Conservation (phyloP, 306 rosid species). For the Prunus davidiana region DNA sequence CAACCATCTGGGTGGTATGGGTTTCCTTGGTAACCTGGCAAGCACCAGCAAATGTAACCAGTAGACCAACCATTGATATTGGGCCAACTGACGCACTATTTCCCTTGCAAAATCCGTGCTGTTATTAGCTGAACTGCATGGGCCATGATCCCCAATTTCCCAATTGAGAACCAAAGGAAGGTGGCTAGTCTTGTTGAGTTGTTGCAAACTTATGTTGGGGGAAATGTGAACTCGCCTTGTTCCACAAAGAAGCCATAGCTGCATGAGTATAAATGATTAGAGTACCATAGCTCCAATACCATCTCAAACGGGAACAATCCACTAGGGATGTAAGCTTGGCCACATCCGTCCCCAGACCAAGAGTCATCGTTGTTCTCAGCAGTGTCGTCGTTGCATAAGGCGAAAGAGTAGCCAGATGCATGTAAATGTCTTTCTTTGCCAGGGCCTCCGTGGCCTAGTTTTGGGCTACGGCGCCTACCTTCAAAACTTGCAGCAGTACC, state of each 20-base stretch:
- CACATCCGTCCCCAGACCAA: background rate
- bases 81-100: background rate
- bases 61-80: no score
- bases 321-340: background rate
- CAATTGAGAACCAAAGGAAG: background rate
- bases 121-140: background rate
- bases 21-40: background rate
- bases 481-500: background rate
- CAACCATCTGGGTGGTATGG: background rate
- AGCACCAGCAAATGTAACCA: background rate
- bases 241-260: background rate
- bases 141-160: background rate
- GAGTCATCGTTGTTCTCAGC: background rate
- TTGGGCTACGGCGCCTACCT: background rate
- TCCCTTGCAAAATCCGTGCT: background rate
- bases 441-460: background rate
- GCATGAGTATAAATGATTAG: background rate
- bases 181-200: background rate
- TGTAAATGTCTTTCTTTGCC: background rate
- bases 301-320: background rate
- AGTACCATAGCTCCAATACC: background rate
- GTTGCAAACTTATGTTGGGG: background rate
- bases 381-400: background rate
- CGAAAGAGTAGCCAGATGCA: background rate
- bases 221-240: background rate